These are phyloP conservation scores for Endothia cerciana DNA, from an alignment of 2,329 filamentous ascomycete species.

Conservation along the genomic window DNA sequence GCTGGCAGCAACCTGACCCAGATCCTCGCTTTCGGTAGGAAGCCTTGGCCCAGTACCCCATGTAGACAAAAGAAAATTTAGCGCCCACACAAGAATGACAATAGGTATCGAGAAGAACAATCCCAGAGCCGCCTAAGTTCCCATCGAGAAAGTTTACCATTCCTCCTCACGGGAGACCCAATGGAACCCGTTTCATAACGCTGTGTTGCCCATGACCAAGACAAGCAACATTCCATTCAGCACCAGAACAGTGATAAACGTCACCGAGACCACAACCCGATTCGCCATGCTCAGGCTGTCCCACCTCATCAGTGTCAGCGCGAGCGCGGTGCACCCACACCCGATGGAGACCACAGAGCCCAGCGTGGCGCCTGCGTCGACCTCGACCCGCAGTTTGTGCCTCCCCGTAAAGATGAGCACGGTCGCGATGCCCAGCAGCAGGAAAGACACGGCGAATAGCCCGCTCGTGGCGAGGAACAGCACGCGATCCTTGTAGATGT, in stretches of 20 bases:
- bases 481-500: conserved; percentile 56
- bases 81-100: neutral
- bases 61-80: neutral
- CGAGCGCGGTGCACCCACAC: conserved; percentile 65
- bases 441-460: conserved; percentile 61
- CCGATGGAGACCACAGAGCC: conserved; percentile 70
- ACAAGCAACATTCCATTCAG: conserved; percentile 57
- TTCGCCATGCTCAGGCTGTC: conserved; percentile 48
- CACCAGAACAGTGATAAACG: conserved; percentile 51
- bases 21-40: neutral
- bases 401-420: conserved; percentile 70
- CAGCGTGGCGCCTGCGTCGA: conserved; percentile 72
- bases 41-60: neutral
- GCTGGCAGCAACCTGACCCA: neutral
- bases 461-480: conserved; percentile 58
- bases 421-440: conserved; percentile 66
- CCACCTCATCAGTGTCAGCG: conserved; percentile 58
- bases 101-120: neutral
- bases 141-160: neutral
- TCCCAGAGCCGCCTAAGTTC: neutral
- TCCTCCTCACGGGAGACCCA: neutral
- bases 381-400: conserved; percentile 69
- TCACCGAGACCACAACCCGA: conserved; percentile 46
- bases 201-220: conserved; percentile 49
- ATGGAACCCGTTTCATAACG: conserved; percentile 15